Evolutionary conservation across 805 yeast species (phyloP).

Genomic region (Zygotorulaspora chibaensis): DNA sequence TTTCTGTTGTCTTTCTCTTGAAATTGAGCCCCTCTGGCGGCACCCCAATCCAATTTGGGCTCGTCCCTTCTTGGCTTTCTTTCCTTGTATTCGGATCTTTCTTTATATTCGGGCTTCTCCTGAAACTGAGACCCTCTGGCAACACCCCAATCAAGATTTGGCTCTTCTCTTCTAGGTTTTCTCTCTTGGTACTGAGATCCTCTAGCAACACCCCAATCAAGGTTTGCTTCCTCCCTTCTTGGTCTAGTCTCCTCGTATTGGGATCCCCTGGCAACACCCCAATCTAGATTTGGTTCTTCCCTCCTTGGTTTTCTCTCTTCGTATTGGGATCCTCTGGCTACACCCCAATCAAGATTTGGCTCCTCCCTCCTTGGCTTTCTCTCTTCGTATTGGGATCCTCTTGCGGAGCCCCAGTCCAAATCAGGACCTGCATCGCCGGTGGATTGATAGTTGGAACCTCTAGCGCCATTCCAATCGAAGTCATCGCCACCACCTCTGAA

Average conservation of each 20-base stretch:
- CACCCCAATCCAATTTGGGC: constrained; percentile 41
- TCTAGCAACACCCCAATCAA: constrained; percentile 35
- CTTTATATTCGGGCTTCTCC: constrained; percentile 31
- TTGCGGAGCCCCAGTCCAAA: constrained; percentile 50
- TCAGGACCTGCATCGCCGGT: constrained; percentile 39
- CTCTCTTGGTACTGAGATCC: constrained; percentile 35
- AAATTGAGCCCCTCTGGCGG: constrained; percentile 39
- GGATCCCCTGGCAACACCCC: constrained; percentile 47
- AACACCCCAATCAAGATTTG: constrained; percentile 57
- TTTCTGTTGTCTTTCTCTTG: constrained; percentile 31
- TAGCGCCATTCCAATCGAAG: constrained; percentile 45
- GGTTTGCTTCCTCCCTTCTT: constrained; percentile 36
- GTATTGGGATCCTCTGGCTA: constrained; percentile 37
- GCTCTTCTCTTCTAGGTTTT: constrained; percentile 41
- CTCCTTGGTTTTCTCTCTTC: constrained; percentile 32
- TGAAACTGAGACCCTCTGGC: constrained; percentile 38
- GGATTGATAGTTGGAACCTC: constrained; percentile 29
- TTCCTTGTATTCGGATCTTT: constrained; percentile 35
- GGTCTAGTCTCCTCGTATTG: constrained; percentile 25
- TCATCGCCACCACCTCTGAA: constrained; percentile 38
- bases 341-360: constrained; percentile 34
- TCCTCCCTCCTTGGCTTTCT: constrained; percentile 36
- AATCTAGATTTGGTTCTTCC: constrained; percentile 58
- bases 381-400: constrained; percentile 41
- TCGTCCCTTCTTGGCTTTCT: constrained; percentile 33